Base-by-base conservation (phyloP, 139 green algal genomes). In the Mesotaenium endlicherianum region DNA sequence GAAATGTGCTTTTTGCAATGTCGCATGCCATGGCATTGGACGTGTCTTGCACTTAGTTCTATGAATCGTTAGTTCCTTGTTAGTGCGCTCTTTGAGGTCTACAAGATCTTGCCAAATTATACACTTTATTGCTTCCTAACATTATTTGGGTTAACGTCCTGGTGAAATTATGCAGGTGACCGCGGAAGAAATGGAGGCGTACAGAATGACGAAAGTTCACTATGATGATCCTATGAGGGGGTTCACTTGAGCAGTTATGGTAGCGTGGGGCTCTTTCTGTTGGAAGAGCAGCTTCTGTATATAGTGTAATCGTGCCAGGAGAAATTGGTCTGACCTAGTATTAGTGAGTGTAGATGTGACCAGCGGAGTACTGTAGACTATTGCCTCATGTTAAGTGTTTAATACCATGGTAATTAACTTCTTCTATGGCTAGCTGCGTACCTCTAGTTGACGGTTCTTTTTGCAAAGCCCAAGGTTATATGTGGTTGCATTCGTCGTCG, bases 141-240 rank as follows among this genome's bases (percentile, higher is more conserved):
- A 2, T 1, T 75, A 75, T 38, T 49, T 75, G 20, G n/a, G 26
- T 38, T 57, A 31, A 64, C 26, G 3, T 75, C 31, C 36, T 70
- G 0, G 2, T 82, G 20, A 16, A 34, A 3, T 82, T 17, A 34
- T 45, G 31, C 34, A 85, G 81, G 91, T 98, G 30, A 97, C 92
- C 0, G 80, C 91, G 0, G 96, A 98, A 90, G 96, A 99, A 70
- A 98, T 99, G 96, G 96, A 99, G 92, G 96, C 96, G 0, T 99
- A 97, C 87, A 87, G 95, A 34, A 75, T 97, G 50, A 93, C 90
- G 49, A 91, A 89, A 84, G 30, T 39, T 30, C 72, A 93, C 0
- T 83, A 49, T 0, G 93, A 96, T 36, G 95, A 98, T 85, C 95
- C 95, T 16, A 92, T 97, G 84, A 69, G 72, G 16, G 58, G 68